phyloP scores from a whole-genome alignment of 176 grass and related monocot species.

The Zea mays region Zm-B73-REFERENCE-NAM-5.0 NC_050099.1:154284001-154284500 shows the following conservation, averaged over 20 bases:
- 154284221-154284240: slow-evolving; percentile 40
- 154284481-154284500: not conserved
- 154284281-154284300: slow-evolving; percentile 14
- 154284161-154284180: slow-evolving; percentile 70
- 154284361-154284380: not conserved
- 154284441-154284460: not conserved
- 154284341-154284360: not conserved
- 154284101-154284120: slow-evolving; percentile 94
- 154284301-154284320: too few relatives aligned
- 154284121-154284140: slow-evolving; percentile 91
- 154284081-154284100: slow-evolving; percentile 83
- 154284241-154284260: slow-evolving; percentile 35
- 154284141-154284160: slow-evolving; percentile 94
- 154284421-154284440: slow-evolving; percentile 1
- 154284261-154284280: not conserved
- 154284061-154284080: slow-evolving; percentile 98
- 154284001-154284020: slow-evolving; percentile 95
- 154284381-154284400: slow-evolving; percentile 17
- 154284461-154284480: slow-evolving; percentile 26
- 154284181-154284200: slow-evolving; percentile 56
- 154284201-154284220: slow-evolving; percentile 12
- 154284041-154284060: slow-evolving; percentile 59
- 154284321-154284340: too few relatives aligned
- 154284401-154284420: not conserved
- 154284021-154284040: slow-evolving; percentile 30